Evolutionary conservation across 1,139 yeast species (phyloP), one percentile per base, ranked within the genome.

Genomic region (Debaryomyces coudertii): DNA sequence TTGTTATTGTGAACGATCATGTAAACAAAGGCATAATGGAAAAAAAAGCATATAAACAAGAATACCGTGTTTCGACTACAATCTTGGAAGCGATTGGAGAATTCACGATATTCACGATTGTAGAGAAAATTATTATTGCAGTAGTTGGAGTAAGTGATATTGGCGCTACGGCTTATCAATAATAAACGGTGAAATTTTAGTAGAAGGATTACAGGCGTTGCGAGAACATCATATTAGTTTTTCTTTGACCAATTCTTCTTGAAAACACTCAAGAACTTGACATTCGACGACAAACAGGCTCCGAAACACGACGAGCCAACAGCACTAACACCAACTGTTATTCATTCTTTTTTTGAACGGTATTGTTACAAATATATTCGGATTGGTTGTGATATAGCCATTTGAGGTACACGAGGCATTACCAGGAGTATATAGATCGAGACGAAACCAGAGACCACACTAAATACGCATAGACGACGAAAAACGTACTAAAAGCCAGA

Each of bases 291-390:
- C 33, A 11, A 35, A 20, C 16, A 23, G 27, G 28, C 12, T 22
- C n/a, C 11, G 18, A 22, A 29, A 29, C 33, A 38, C 33, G 12
- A 38, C 41, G 28, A 20, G 23, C 41, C 28, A 11, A 15, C 30
- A 28, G 35, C 38, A 27, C 39, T 27, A 25, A 8, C 36, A 46
- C 49, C 49, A 46, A 46, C 49, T 46, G 41, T 23, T 43, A 46
- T 46, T 46, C 49, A 43, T 43, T 46, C 49, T 38, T 46, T 46
- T 25, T 22, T 41, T 41, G 24, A 24, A 28, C 25, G 24, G 9
- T 27, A 16, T 36, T 28, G 15, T 20, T 25, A 15, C 20, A 16
- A 11, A 28, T n/a, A 16, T 36, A 18, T 24, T 28, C n/a, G 8
- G 18, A 33, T 12, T 8, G 24, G 20, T n/a, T 20, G 28, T 25